Evolutionary conservation across 257 asterid species (phyloP).

Genomic region (Thymus mandschuricus): DNA sequence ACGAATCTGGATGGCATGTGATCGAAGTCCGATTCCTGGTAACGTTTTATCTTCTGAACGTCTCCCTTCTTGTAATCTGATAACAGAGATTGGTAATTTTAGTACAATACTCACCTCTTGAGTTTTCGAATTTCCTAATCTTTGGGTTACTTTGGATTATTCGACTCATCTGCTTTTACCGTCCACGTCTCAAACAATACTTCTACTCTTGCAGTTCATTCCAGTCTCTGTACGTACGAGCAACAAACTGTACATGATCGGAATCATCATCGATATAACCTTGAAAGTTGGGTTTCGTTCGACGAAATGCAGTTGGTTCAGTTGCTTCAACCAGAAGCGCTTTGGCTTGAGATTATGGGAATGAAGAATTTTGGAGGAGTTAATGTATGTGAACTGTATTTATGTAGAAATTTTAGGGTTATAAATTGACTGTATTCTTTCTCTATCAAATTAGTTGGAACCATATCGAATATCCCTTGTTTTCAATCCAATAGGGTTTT

Average conservation of each 20-base stretch:
- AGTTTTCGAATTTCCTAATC: not conserved
- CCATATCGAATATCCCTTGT: too few species aligned
- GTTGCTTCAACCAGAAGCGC: conserved; percentile 25
- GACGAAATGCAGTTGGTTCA: not conserved
- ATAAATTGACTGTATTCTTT: too few species aligned
- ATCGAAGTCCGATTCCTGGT: conserved; percentile 12
- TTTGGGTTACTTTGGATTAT: not conserved
- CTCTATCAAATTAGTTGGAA: too few species aligned
- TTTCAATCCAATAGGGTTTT: too few species aligned
- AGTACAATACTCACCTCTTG: not conserved
- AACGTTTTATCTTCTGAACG: not conserved
- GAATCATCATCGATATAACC: too few species aligned
- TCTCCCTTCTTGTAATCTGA: not conserved
- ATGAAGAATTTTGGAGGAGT: not conserved
- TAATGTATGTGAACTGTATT: too few species aligned
- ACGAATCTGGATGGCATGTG: conserved; percentile 65
- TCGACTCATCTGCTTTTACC: not conserved
- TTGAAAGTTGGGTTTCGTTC: not conserved
- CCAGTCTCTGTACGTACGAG: conserved; percentile 6
- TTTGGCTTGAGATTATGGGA: conserved; percentile 6
- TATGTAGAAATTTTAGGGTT: too few species aligned
- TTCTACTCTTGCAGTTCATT: conserved; percentile 27
- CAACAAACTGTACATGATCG: conserved; percentile 5
- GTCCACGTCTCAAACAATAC: not conserved
- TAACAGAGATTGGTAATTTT: not conserved